These are phyloP conservation scores for Powellomyces hirtus DNA, from an alignment of 192 early-diverging fungal species.

Conservation along the genomic window DNA sequence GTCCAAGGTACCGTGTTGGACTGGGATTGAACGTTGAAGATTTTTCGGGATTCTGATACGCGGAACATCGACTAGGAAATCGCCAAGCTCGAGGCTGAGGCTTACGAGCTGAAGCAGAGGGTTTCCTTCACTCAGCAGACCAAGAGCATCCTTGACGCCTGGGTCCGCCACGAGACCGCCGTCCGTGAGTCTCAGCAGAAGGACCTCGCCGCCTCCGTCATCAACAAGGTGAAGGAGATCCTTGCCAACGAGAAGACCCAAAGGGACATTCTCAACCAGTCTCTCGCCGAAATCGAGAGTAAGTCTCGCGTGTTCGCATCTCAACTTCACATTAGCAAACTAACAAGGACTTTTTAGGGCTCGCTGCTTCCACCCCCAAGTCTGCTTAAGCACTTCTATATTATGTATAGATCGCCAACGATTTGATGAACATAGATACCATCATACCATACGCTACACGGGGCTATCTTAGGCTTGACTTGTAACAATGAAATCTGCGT, in stretches of 20 bases:
- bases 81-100: conserved; percentile 88
- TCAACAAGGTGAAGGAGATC: conserved; percentile 72
- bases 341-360: no score
- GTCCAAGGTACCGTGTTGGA: conserved; percentile 68
- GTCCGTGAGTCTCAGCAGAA: conserved; percentile 94
- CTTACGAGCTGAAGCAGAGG: conserved; percentile 93
- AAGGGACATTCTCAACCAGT: conserved; percentile 9
- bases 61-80: no score
- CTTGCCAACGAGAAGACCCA: conserved; percentile 64
- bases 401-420: no score
- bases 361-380: no score
- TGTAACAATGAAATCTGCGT: no score
- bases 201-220: conserved; percentile 78
- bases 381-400: no score
- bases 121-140: conserved; percentile 76
- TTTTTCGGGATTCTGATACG: neutral
- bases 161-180: conserved; percentile 93
- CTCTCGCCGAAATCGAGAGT: conserved; percentile 21
- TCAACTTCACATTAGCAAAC: no score
- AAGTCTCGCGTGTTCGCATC: no score
- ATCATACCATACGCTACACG: no score
- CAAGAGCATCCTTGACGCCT: conserved; percentile 87
- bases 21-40: neutral
- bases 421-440: neutral
- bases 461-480: no score